Evolutionary conservation across 768 basidiomycete species (phyloP).

Genomic region (Pulveroboletus frians): DNA sequence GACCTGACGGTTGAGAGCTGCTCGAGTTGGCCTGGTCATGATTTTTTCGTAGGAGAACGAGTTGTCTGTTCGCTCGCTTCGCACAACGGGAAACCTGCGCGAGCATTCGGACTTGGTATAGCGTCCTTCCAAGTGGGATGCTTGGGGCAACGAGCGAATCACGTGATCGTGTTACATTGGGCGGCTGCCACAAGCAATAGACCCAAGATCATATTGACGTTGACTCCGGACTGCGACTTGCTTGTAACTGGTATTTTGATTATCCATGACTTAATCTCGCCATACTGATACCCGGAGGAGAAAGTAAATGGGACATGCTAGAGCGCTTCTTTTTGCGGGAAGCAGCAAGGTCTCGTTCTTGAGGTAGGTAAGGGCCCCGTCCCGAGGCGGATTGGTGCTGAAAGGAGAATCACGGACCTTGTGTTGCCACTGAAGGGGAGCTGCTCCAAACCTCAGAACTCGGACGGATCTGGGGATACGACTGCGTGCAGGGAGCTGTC

Average conservation of each 20-base stretch:
- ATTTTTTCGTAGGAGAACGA: conserved; percentile 16
- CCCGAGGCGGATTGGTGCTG: neutral
- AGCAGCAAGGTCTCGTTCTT: neutral
- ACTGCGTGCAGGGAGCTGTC: neutral
- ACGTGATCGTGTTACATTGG: too few species aligned
- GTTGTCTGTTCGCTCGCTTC: conserved; percentile 10
- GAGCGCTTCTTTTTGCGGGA: neutral
- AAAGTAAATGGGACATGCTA: neutral
- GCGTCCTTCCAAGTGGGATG: neutral
- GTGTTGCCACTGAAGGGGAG: neutral
- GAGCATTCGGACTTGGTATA: conserved; percentile 12
- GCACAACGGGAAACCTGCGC: conserved; percentile 11
- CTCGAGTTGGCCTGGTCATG: conserved; percentile 15
- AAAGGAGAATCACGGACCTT: neutral
- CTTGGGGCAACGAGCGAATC: neutral
- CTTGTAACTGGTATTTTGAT: neutral
- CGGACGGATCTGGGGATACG: neutral
- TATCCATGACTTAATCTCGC: neutral
- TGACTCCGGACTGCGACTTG: neutral
- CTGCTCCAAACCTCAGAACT: neutral
- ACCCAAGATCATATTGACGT: neutral
- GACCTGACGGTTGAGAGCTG: conserved; percentile 19
- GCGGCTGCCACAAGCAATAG: too few species aligned
- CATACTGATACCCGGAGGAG: too few species aligned
- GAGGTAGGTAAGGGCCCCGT: neutral